Evolutionary conservation across 106 monocot species (phyloP), one percentile per base, ranked within the genome.

Genomic region (Dendrobium huoshanense): DNA sequence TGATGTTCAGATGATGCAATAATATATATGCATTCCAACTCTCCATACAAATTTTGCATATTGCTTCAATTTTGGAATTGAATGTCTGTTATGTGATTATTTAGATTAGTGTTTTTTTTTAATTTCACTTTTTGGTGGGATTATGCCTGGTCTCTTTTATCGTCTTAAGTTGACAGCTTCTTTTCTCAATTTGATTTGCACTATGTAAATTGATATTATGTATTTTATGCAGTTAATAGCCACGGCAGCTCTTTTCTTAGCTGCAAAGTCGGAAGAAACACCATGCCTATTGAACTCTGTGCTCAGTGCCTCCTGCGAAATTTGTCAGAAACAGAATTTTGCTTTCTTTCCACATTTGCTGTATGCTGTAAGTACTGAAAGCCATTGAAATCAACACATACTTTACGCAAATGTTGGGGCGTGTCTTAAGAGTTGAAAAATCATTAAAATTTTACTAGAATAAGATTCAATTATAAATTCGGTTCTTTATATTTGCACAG

Each of bases 221-320:
- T 40, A 55, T 20, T 81, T 54, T 77, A 45, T 84, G 82, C 94
- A 97, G 97, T 82, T 94, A 79, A 86, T 97, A 85, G 92, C 94
- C 16, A 97, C 97, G 72, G 92, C 92, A 68, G 92, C 91, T 13
- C 59, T 97, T 77, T 97, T 97, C 79, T 85, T 97, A 78, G 88
- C 97, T 61, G 78, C 92, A 72, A 97, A 97, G 79, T 91, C 89
- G 51, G 94, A 97, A 85, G 97, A 97, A 83, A 92, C 94, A 54
- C 97, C 94, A 75, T 85, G 92, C 44, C 85, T 85, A 31, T 81
- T 94, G 75, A 88, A 96, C 72, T 78, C 90, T 77, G 88, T 96
- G 47, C 89, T 96, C 25, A 87, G 84, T 59, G 92, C 81, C 44
- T 89, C 94, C 5, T 90, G 78, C 82, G 94, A 96, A 80, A 84